A percentile compares a stretch with the other conserved stretches of the same genome.
These are phyloP conservation scores for Torulaspora franciscae DNA, from an alignment of 805 yeast species.

Conservation along the genomic window DNA sequence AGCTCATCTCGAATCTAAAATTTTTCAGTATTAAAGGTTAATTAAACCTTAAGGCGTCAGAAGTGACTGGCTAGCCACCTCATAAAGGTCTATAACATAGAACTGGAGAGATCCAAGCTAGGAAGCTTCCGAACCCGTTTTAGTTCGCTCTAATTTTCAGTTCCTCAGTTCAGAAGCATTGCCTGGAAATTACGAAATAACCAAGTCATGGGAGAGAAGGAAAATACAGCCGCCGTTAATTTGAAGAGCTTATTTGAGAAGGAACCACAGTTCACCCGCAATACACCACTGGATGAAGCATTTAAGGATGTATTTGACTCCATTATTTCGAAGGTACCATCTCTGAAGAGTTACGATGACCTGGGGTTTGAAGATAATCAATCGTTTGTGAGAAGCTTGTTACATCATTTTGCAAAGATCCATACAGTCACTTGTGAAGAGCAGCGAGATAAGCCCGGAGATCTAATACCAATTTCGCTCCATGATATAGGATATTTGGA, in stretches of 20 bases:
- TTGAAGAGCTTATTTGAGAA: conserved; percentile 15
- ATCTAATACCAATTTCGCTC: conserved; percentile 58
- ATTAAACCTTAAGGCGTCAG: conserved; percentile 1
- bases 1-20: conserved; percentile 13
- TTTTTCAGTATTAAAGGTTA: conserved; percentile 1
- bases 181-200: not conserved
- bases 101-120: no score
- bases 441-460: conserved; percentile 17
- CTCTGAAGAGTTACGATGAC: conserved; percentile 13
- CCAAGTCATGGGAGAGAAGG: not conserved
- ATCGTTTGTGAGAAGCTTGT: conserved; percentile 20
- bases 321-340: conserved; percentile 16
- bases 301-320: conserved; percentile 24
- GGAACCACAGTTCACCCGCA: conserved; percentile 32
- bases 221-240: conserved; percentile 3
- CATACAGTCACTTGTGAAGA: conserved; percentile 12
- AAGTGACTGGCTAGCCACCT: conserved; percentile 7
- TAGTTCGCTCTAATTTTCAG: not conserved
- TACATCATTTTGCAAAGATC: conserved; percentile 14
- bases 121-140: not conserved
- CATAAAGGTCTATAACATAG: not conserved
- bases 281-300: conserved; percentile 34
- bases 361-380: conserved; percentile 16
- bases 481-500: conserved; percentile 80
- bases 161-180: not conserved